A percentile compares a stretch with the other conserved stretches of the same genome.
Evolutionary conservation across 108 stramenopile species (phyloP).

Genomic region (Skeletonema grethae): DNA sequence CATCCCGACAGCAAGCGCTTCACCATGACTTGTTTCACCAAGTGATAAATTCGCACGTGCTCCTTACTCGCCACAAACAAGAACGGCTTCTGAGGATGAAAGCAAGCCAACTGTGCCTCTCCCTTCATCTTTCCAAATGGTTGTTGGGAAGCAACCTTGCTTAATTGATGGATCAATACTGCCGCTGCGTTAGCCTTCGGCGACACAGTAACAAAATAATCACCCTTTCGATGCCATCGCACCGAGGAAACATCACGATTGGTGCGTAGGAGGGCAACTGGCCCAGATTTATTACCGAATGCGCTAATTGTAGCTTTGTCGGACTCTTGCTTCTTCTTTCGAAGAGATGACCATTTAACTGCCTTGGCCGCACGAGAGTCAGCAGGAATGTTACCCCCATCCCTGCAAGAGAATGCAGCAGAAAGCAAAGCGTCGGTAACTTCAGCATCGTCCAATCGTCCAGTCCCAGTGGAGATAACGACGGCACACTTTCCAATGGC

Average conservation of each 20-base stretch:
- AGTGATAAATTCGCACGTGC: conserved; percentile 94
- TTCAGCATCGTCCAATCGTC: conserved; percentile 73
- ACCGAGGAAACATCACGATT: conserved; percentile 69
- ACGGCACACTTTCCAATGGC: conserved; percentile 81
- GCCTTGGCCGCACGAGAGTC: conserved; percentile 83
- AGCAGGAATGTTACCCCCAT: conserved; percentile 67
- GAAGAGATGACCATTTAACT: conserved; percentile 65
- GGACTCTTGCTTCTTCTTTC: conserved; percentile 7
- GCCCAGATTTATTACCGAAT: conserved; percentile 54
- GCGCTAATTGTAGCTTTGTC: conserved; percentile 53
- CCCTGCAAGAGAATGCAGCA: conserved; percentile 45
- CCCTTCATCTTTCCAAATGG: conserved; percentile 93
- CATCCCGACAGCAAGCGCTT: conserved; percentile 91
- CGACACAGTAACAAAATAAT: conserved; percentile 94
- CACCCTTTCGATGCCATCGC: conserved; percentile 96
- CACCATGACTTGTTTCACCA: conserved; percentile 93
- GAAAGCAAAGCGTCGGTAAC: conserved; percentile 86
- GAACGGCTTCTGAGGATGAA: conserved; percentile 97
- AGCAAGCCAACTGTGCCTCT: conserved; percentile 88
- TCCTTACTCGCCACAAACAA: conserved; percentile 96
- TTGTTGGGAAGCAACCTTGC: conserved; percentile 91
- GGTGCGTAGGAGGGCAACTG: conserved; percentile 64
- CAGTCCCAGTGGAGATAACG: conserved; percentile 90
- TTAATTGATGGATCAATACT: conserved; percentile 95
- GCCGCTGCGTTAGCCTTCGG: conserved; percentile 81